Percentiles rank a stretch among this genome's conserved stretches.
These are phyloP conservation scores for Pseudopediastrum boryanum DNA, from an alignment of 139 green algal species.

Conservation along the genomic window DNA sequence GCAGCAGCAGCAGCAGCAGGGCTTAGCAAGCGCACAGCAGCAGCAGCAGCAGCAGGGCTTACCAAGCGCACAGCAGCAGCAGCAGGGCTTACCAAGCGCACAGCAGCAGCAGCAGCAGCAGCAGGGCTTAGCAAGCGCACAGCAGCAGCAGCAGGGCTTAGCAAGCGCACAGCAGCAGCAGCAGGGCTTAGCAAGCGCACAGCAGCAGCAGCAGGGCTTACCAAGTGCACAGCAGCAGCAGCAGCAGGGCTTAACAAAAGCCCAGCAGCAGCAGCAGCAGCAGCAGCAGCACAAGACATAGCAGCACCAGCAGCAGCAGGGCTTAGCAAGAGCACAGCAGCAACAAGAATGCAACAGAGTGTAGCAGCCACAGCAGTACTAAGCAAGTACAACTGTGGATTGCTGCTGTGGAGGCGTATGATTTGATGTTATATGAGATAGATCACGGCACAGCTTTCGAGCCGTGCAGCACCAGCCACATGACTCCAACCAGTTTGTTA, in stretches of 20 bases:
- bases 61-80: not conserved
- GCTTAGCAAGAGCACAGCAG: no score
- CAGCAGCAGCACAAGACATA: not conserved
- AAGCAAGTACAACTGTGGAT: not conserved
- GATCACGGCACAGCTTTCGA: not conserved
- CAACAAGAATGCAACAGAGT: no score
- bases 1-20: no score
- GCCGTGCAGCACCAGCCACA: not conserved
- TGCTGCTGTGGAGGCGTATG: no score
- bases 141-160: not conserved
- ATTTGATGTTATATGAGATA: no score
- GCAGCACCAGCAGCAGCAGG: slow-evolving; percentile 19
- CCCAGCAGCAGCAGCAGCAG: not conserved
- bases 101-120: not conserved
- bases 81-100: not conserved
- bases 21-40: not conserved
- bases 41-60: not conserved
- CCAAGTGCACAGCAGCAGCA: not conserved
- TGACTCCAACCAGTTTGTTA: not conserved
- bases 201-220: not conserved
- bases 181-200: not conserved
- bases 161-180: not conserved
- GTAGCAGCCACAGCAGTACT: slow-evolving; percentile 20
- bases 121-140: not conserved
- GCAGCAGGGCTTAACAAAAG: not conserved